Evolutionary conservation across 140 eudicot species (phyloP), one percentile per base, ranked within the genome.

Genomic region (Anethum foeniculum): DNA sequence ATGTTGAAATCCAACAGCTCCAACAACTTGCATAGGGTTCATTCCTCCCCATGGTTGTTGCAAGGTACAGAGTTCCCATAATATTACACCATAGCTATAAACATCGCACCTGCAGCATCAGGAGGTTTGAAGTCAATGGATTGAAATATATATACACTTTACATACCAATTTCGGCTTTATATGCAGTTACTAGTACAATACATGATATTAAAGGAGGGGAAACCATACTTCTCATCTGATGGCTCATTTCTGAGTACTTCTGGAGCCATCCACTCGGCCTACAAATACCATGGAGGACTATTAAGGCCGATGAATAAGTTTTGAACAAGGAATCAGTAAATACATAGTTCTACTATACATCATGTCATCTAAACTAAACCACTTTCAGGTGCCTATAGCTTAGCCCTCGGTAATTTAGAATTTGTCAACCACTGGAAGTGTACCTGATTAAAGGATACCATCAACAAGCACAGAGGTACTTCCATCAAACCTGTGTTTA

Each of bases 181-280:
- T n/a, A 43, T 75, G 54, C 52, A n/a, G 56, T 46, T 74, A n/a
- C 36, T 74, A 74, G 18, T 25, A 74, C 78, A 72, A 10, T 7
- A 4, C 27, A 41, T 5, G 15, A 72, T 9, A 21, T 36, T 73
- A 73, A 39, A 73, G 48, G 30, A 43, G 47, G 47, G 19, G 74
- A 68, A 6, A 34, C 85, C 97, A 54, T 87, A 95, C 99, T 95
- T 95, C 76, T 95, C 99, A 81, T 95, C 89, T 30, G 97, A 92
- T 76, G 97, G 99, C 69, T 95, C 99, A 62, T 95, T 95, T 87
- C 99, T 79, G 48, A 95, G 88, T 79, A 95, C 97, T 85, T 95
- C 99, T 21, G 99, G 99, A 71, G 99, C 99, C 99, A 95, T 95
- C 99, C 99, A 95, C 83, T 95, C 99, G 1, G 99, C 99, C 99